Conservation (phyloP, 768 basidiomycete species). For the Agaricus subrufescens region DNA sequence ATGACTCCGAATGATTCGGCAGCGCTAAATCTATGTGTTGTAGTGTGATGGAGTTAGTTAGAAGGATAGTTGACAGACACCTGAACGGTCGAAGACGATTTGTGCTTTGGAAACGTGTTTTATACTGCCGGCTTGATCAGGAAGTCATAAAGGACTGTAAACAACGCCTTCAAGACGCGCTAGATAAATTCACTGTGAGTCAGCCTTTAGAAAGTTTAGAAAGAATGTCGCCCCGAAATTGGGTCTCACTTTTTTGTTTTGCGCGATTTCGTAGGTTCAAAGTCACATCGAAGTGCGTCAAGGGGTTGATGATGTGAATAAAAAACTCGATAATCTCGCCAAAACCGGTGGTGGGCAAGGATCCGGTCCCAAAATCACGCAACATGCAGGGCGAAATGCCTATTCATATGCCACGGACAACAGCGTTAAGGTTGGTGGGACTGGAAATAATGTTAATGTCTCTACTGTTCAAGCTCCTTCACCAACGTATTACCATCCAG, state of each 20-base stretch:
- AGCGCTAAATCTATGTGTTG: neutral
- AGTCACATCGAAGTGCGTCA: slow-evolving; percentile 1
- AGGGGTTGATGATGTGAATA: neutral
- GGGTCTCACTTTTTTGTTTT: neutral
- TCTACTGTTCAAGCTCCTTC: neutral
- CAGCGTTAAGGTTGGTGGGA: neutral
- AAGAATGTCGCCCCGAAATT: neutral
- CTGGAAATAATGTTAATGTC: neutral
- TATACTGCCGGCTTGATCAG: neutral
- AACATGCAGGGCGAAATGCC: neutral
- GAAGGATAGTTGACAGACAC: neutral
- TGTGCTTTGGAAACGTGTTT: neutral
- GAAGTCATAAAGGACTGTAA: neutral
- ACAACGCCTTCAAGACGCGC: neutral
- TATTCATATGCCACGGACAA: neutral
- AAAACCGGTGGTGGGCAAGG: neutral
- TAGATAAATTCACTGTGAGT: slow-evolving; percentile 2
- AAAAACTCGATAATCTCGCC: neutral
- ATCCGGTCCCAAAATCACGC: neutral
- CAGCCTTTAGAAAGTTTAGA: neutral
- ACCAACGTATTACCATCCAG: no score
- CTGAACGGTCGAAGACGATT: neutral
- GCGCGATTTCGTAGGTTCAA: neutral
- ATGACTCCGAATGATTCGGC: neutral
- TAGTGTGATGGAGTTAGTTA: neutral